phyloP scores from a whole-genome alignment of 2,329 filamentous ascomycete species.

The Claviceps sp. region DNA sequence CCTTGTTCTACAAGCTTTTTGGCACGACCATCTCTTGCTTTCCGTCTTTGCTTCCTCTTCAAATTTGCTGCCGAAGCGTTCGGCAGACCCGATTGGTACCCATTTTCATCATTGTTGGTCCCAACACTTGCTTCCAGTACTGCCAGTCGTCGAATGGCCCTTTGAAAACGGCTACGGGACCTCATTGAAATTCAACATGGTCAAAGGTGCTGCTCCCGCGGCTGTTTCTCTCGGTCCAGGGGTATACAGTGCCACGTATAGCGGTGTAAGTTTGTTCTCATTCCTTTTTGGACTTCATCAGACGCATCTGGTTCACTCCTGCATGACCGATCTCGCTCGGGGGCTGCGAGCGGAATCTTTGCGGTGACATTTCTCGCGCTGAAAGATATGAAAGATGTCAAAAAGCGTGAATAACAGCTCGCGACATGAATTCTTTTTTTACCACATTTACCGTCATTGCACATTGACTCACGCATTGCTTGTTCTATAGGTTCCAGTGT shows the following conservation, averaged over 20 bases:
- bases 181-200: conserved; percentile 27
- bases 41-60: not conserved
- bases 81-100: no score
- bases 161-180: not conserved
- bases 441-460: not conserved
- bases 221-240: conserved; percentile 26
- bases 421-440: no score
- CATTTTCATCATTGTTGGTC: not conserved
- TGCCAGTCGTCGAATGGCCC: not conserved
- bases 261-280: conserved; percentile 39
- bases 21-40: not conserved
- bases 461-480: not conserved
- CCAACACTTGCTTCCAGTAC: not conserved
- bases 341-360: not conserved
- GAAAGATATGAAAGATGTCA: not conserved
- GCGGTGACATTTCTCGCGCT: not conserved
- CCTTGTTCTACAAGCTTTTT: not conserved
- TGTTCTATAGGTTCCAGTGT: conserved; percentile 66
- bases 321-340: not conserved
- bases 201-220: conserved; percentile 25
- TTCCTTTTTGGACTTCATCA: not conserved
- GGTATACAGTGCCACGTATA: conserved; percentile 57
- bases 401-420: not conserved
- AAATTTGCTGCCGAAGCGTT: no score
- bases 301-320: not conserved